Evolutionary conservation across 2,329 filamentous ascomycete genomes (phyloP).

Genomic region (Clarireedia monteithiana): DNA sequence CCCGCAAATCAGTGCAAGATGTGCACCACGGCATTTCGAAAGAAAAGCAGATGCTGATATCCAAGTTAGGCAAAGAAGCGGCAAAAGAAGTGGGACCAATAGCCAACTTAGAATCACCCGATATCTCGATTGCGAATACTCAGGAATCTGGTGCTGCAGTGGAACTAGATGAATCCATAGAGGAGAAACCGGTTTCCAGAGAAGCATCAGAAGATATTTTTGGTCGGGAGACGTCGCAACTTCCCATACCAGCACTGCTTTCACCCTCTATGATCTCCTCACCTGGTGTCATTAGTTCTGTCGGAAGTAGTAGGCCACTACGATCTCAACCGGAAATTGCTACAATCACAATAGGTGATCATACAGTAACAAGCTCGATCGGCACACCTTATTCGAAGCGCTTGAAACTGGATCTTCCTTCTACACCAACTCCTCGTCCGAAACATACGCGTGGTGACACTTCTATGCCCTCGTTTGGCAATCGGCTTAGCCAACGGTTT

Average conservation of each 20-base stretch:
- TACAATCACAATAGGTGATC: constrained; percentile 29
- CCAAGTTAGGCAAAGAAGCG: constrained; percentile 18
- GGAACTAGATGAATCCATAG: constrained; percentile 20
- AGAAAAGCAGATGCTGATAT: constrained; percentile 22
- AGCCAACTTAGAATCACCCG: constrained; percentile 12
- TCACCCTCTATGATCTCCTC: constrained; percentile 20
- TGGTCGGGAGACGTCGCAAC: constrained; percentile 9
- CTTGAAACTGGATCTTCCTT: constrained; percentile 10
- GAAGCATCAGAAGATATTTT: background rate
- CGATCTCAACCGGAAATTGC: constrained; percentile 23
- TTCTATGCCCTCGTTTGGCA: constrained; percentile 24
- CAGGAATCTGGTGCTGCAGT: constrained; percentile 12
- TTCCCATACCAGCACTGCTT: constrained; percentile 20
- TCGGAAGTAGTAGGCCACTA: constrained; percentile 17
- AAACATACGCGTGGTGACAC: background rate
- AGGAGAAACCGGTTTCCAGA: constrained; percentile 15
- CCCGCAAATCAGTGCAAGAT: background rate
- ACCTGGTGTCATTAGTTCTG: constrained; percentile 19
- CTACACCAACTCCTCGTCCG: constrained; percentile 5
- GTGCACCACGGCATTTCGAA: constrained; percentile 17
- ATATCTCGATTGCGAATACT: constrained; percentile 15
- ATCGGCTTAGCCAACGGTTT: constrained; percentile 25
- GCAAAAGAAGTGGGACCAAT: constrained; percentile 10
- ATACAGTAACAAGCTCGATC: constrained; percentile 27
- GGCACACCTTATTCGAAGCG: constrained; percentile 23